phyloP scores from a whole-genome alignment of 2,329 filamentous ascomycete species.

The Sclerotinia spermophila region DNA sequence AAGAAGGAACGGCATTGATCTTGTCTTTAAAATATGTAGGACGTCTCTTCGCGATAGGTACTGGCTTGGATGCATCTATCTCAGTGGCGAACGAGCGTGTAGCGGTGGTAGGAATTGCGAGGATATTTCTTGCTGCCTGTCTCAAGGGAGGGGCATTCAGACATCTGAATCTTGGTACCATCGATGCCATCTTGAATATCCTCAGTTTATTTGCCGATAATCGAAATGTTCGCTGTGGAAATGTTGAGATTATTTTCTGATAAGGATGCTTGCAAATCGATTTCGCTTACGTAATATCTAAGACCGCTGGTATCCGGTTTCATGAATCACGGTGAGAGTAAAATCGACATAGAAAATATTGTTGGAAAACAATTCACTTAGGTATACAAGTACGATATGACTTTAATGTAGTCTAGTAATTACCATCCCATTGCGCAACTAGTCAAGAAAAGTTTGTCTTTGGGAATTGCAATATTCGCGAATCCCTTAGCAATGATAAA shows the following conservation, averaged over 20 bases:
- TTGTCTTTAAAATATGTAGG: slow-evolving; percentile 39
- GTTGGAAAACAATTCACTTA: background rate
- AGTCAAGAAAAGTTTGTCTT: fast-evolving
- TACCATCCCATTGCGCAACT: background rate
- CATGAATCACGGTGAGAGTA: background rate
- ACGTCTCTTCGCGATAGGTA: slow-evolving; percentile 30
- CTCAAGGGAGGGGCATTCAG: slow-evolving; percentile 33
- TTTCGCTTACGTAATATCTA: background rate
- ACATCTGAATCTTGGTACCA: slow-evolving; percentile 31
- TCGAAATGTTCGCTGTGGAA: background rate
- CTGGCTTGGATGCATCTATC: slow-evolving; percentile 29
- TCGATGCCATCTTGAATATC: slow-evolving; percentile 27
- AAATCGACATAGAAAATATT: background rate
- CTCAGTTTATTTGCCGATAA: background rate
- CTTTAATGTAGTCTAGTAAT: background rate
- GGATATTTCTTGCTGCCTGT: slow-evolving; percentile 25
- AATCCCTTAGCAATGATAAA: background rate
- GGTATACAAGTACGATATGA: too few relatives aligned
- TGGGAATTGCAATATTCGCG: background rate
- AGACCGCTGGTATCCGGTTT: background rate
- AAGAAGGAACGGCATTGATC: slow-evolving; percentile 47
- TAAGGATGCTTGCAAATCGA: slow-evolving; percentile 12
- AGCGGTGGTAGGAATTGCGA: slow-evolving; percentile 22
- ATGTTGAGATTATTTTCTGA: slow-evolving; percentile 19
- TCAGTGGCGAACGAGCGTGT: slow-evolving; percentile 34